These are phyloP conservation scores for Adansonia gregorii DNA, from an alignment of 441 rosid species.

Conservation along the genomic window DNA sequence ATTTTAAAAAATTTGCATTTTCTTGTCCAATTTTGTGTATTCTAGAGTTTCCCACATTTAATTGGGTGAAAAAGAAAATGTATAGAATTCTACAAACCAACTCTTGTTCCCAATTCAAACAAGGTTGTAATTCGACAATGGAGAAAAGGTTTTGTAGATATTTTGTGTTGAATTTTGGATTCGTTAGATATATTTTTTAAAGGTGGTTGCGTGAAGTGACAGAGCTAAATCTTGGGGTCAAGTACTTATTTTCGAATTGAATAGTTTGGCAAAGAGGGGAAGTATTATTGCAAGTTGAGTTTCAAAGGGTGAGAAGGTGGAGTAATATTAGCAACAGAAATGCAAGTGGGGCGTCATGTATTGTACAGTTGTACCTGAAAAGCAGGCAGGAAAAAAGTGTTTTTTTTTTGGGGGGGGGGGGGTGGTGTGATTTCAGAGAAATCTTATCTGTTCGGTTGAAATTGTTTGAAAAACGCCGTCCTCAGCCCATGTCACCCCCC, in stretches of 20 bases:
- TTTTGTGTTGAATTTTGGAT: too few relatives aligned
- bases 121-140: too few relatives aligned
- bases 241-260: neutral
- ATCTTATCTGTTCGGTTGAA: neutral
- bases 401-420: neutral
- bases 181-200: too few relatives aligned
- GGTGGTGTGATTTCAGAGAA: slow-evolving; percentile 11
- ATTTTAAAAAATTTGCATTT: too few relatives aligned
- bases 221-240: too few relatives aligned
- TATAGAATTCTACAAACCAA: too few relatives aligned
- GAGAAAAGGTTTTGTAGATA: too few relatives aligned
- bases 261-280: neutral
- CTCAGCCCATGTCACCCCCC: slow-evolving; percentile 22
- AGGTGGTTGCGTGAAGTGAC: too few relatives aligned
- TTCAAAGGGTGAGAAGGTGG: neutral
- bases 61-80: too few relatives aligned
- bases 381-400: slow-evolving; percentile 1
- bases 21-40: too few relatives aligned
- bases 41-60: too few relatives aligned
- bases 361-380: slow-evolving; percentile 6
- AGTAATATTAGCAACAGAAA: slow-evolving; percentile 27
- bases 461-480: slow-evolving; percentile 1
- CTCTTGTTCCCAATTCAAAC: too few relatives aligned
- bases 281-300: slow-evolving; percentile 16
- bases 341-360: neutral